phyloP scores from a whole-genome alignment of 2,329 filamentous ascomycete species.

The Cytospora leucostoma region DNA sequence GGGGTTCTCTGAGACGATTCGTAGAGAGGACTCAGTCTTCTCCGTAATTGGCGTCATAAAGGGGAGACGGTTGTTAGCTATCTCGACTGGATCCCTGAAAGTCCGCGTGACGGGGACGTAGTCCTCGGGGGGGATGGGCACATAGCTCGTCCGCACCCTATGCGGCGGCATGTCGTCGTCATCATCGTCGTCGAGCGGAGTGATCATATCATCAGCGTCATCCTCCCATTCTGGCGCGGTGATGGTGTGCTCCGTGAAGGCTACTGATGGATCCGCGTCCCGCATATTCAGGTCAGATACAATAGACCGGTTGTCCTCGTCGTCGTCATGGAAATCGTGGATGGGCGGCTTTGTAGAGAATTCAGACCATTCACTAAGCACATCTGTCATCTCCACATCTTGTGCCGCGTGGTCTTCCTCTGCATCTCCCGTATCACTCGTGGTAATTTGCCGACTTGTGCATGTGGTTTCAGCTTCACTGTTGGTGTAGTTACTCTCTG shows the following conservation, averaged over 20 bases:
- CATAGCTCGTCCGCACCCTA: constrained; percentile 65
- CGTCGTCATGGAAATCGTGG: constrained; percentile 47
- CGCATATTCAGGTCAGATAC: constrained; percentile 44
- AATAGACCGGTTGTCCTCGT: constrained; percentile 40
- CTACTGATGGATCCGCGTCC: constrained; percentile 35
- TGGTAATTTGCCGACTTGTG: constrained; percentile 68
- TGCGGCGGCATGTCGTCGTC: constrained; percentile 43
- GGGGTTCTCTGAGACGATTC: constrained; percentile 63
- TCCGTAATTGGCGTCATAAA: constrained; percentile 99
- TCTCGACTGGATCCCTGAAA: constrained; percentile 76
- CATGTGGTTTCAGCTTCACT: constrained; percentile 83
- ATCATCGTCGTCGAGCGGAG: constrained; percentile 41
- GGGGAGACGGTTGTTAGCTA: constrained; percentile 86
- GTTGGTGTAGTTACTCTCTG: constrained; percentile 70
- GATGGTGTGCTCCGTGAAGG: constrained; percentile 28
- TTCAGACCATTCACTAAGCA: constrained; percentile 82
- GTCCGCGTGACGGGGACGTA: constrained; percentile 78
- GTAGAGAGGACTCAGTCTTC: constrained; percentile 85
- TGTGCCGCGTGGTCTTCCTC: constrained; percentile 46
- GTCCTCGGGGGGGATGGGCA: constrained; percentile 82
- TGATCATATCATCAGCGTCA: constrained; percentile 46
- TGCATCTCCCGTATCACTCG: constrained; percentile 44
- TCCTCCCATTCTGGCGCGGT: constrained; percentile 34
- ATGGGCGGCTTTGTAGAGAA: constrained; percentile 76
- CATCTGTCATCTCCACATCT: constrained; percentile 56